phyloP scores from a whole-genome alignment of 805 yeast genomes.

The Hanseniaspora meyeri region DNA sequence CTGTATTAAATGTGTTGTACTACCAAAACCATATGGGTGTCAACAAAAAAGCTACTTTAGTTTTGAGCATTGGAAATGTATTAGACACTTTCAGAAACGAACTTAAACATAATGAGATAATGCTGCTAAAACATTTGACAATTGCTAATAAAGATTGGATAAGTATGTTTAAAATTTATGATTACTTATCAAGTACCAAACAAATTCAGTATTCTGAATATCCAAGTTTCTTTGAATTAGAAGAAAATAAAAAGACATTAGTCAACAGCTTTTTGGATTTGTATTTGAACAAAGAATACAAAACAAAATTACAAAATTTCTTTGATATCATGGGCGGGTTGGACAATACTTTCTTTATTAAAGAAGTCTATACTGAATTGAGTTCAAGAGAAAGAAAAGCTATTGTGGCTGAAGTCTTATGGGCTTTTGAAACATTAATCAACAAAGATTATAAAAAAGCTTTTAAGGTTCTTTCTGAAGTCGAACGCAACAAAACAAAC shows the following conservation, averaged over 20 bases:
- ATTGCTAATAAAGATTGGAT: background rate
- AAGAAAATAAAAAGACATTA: background rate
- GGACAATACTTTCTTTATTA: background rate
- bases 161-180: conserved; percentile 8
- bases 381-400: background rate
- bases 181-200: background rate
- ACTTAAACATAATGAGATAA: background rate
- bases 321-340: conserved; percentile 5
- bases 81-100: background rate
- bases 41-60: background rate
- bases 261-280: background rate
- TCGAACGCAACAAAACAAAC: background rate
- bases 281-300: background rate
- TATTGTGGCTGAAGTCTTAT: background rate
- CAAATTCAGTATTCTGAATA: background rate
- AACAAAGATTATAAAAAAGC: conserved; percentile 8
- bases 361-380: background rate
- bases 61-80: background rate
- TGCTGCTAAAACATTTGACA: background rate
- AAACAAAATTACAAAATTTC: background rate
- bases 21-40: background rate
- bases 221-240: background rate
- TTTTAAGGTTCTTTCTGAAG: background rate
- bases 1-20: background rate
- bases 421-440: conserved; percentile 12